A percentile compares a stretch with the other conserved stretches of the same genome.
Conservation (phyloP, 495 filamentous ascomycete species). For the Polyplosphaeria fusca region DNA sequence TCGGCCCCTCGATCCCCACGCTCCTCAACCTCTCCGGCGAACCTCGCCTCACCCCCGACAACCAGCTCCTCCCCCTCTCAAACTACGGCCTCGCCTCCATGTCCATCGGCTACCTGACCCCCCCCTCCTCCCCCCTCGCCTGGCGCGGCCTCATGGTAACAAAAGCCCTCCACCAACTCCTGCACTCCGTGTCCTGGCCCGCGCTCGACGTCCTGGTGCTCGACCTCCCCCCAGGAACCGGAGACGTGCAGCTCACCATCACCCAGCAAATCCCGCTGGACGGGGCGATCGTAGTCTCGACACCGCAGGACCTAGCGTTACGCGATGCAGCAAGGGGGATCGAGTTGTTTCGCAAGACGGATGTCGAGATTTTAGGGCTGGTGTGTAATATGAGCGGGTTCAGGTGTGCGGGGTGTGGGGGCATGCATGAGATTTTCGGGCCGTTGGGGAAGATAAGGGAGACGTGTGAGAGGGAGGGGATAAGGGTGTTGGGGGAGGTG, state of each 20-base stretch:
- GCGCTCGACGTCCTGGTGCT: conserved; percentile 79
- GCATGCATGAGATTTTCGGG: conserved; percentile 77
- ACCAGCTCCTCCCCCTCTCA: conserved; percentile 81
- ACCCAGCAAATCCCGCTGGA: conserved; percentile 85
- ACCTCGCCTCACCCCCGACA: conserved; percentile 59
- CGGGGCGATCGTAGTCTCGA: conserved; percentile 88
- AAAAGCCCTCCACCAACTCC: conserved; percentile 92
- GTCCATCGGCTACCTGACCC: conserved; percentile 94
- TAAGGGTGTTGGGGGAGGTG: conserved; percentile 82
- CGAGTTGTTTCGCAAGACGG: conserved; percentile 83
- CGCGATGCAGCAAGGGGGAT: conserved; percentile 87
- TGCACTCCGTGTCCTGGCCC: conserved; percentile 92
- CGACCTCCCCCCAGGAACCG: conserved; percentile 90
- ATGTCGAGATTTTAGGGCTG: conserved; percentile 79
- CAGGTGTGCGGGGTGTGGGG: conserved; percentile 71
- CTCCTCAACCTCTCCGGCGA: conserved; percentile 75
- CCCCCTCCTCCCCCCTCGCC: conserved; percentile 69
- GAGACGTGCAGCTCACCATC: conserved; percentile 89
- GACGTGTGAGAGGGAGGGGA: conserved; percentile 61
- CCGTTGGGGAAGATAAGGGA: conserved; percentile 47
- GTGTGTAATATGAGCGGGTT: conserved; percentile 95
- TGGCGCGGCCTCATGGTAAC: conserved; percentile 98
- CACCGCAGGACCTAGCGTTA: conserved; percentile 86
- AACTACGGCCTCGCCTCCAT: conserved; percentile 96
- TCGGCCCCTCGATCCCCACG: conserved; percentile 91